Evolutionary conservation across 805 yeast genomes (phyloP).

Genomic region (Myxozyma monticola): DNA sequence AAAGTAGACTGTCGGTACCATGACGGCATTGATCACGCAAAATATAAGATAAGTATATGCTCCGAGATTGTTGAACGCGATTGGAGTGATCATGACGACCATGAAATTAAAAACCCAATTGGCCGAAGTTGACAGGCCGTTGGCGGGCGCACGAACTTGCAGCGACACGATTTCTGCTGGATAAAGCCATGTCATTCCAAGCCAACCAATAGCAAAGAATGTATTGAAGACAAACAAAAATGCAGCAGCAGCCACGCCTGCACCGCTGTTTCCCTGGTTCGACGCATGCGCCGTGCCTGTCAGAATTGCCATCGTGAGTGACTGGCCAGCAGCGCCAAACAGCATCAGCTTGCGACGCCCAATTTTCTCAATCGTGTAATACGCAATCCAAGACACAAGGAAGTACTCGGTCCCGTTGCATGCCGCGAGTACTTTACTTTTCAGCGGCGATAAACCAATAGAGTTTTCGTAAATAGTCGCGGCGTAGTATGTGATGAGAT

Average conservation of each 20-base stretch:
- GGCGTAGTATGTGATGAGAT: slow-evolving; percentile 59
- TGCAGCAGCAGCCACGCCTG: slow-evolving; percentile 34
- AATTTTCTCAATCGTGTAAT: slow-evolving; percentile 52
- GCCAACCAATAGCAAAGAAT: slow-evolving; percentile 37
- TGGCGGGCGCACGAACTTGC: slow-evolving; percentile 53
- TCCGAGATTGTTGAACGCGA: slow-evolving; percentile 49
- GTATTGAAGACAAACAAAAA: slow-evolving; percentile 32
- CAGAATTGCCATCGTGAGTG: slow-evolving; percentile 34
- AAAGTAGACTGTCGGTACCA: slow-evolving; percentile 46
- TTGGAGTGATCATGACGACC: slow-evolving; percentile 58
- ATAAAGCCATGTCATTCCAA: slow-evolving; percentile 24
- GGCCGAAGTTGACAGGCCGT: slow-evolving; percentile 54
- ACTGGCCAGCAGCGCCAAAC: slow-evolving; percentile 30
- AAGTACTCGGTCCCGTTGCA: slow-evolving; percentile 46
- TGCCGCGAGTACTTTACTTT: slow-evolving; percentile 48
- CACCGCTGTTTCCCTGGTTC: slow-evolving; percentile 37
- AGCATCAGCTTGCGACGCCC: slow-evolving; percentile 47
- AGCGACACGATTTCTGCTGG: slow-evolving; percentile 44
- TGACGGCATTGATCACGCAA: slow-evolving; percentile 49
- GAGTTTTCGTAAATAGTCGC: slow-evolving; percentile 54
- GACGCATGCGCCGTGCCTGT: slow-evolving; percentile 43
- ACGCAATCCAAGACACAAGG: slow-evolving; percentile 49
- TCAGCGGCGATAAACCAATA: slow-evolving; percentile 47
- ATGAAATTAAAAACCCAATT: slow-evolving; percentile 61
- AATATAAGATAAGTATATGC: slow-evolving; percentile 63